Evolutionary conservation across 192 early-diverging fungal species (phyloP).

Genomic region (Phlyctochytrium planicorne): DNA sequence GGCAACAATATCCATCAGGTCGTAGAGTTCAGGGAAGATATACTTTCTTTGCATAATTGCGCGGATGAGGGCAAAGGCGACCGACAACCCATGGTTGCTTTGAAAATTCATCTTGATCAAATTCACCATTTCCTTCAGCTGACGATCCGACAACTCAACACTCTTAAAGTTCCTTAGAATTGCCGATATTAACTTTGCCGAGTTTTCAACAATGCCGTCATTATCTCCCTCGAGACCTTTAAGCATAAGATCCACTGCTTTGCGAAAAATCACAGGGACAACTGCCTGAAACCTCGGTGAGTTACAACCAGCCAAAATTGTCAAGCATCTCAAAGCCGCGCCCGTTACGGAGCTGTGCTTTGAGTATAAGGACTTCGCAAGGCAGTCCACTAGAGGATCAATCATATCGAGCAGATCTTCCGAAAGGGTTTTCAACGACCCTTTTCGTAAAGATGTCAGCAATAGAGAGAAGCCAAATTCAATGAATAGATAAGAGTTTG

Average conservation of each 20-base stretch:
- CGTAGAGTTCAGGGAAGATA: conserved; percentile 87
- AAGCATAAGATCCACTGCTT: too few relatives aligned
- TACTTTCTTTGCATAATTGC: conserved; percentile 84
- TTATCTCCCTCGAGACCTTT: too few relatives aligned
- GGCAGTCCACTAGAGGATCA: conserved; percentile 75
- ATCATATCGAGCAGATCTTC: conserved; percentile 67
- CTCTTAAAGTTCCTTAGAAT: too few relatives aligned
- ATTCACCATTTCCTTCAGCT: conserved; percentile 73
- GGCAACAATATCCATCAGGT: conserved; percentile 79
- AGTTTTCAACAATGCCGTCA: too few relatives aligned
- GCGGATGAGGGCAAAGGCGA: conserved; percentile 82
- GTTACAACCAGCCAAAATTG: background rate
- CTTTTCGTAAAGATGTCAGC: conserved; percentile 58
- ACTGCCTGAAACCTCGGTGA: too few relatives aligned
- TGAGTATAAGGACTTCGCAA: conserved; percentile 84
- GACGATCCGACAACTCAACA: too few relatives aligned
- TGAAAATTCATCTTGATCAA: too few relatives aligned
- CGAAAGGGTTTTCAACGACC: conserved; percentile 40
- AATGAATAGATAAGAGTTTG: conserved; percentile 89
- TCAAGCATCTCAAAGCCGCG: background rate
- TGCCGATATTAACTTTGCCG: too few relatives aligned
- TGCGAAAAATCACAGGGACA: too few relatives aligned
- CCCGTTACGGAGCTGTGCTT: conserved; percentile 67
- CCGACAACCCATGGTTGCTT: too few relatives aligned
- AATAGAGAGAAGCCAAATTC: conserved; percentile 91